These are phyloP conservation scores for Trichocladium uniseriatum DNA, from an alignment of 495 filamentous ascomycete species.

Conservation along the genomic window DNA sequence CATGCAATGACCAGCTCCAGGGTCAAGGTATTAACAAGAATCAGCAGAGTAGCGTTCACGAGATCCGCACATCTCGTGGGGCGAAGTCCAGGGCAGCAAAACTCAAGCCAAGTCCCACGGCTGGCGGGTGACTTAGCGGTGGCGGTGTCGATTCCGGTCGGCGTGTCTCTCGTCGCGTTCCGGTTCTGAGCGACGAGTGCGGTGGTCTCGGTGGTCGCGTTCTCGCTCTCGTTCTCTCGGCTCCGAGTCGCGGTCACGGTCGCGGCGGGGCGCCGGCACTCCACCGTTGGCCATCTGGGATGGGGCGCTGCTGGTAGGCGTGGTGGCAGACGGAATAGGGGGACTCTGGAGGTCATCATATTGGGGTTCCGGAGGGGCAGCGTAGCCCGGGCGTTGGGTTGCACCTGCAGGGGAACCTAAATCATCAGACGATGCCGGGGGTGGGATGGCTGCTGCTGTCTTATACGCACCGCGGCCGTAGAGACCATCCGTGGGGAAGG, in stretches of 20 bases:
- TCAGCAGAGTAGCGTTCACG: constrained; percentile 12
- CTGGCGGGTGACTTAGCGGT: constrained; percentile 16
- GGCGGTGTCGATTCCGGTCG: constrained; percentile 23
- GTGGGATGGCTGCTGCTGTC: constrained; percentile 21
- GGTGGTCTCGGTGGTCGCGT: constrained; percentile 15
- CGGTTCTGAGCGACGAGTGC: constrained; percentile 16
- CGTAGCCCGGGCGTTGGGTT: constrained; percentile 29
- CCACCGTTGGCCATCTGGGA: constrained; percentile 28
- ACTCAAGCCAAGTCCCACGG: constrained; percentile 7
- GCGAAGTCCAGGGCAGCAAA: constrained; percentile 2
- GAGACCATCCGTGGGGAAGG: constrained; percentile 38
- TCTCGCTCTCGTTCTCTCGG: constrained; percentile 27
- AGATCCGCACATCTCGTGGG: constrained; percentile 10
- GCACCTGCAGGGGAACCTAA: constrained; percentile 44
- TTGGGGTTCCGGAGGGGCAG: constrained; percentile 23
- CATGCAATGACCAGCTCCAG: constrained; percentile 15
- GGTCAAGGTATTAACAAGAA: constrained; percentile 22
- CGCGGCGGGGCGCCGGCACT: constrained; percentile 29
- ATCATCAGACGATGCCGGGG: constrained; percentile 39
- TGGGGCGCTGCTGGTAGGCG: constrained; percentile 15
- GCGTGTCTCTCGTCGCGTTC: constrained; percentile 25
- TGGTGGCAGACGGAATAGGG: constrained; percentile 9
- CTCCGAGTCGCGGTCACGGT: constrained; percentile 33
- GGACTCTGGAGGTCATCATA: constrained; percentile 22
- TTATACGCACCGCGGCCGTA: constrained; percentile 43